Percentiles rank a stretch among this genome's conserved stretches.
Conservation (phyloP, 2,329 filamentous ascomycete genomes). For the Cercospora zeae-maydis region DNA sequence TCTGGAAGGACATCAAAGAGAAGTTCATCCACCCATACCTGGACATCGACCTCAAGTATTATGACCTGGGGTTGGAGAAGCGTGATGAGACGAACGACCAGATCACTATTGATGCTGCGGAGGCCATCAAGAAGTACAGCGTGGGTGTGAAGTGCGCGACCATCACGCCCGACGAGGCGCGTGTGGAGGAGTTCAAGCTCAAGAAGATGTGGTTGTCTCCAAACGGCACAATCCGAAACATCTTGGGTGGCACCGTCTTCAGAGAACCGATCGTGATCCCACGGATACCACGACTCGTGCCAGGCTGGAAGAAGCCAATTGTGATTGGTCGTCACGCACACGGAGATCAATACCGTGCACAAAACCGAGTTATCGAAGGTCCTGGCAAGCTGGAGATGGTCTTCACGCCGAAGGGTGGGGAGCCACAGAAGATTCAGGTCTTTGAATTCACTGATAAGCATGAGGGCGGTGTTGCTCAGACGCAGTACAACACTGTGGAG, state of each 20-base stretch:
- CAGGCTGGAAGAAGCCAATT: slow-evolving; percentile 98
- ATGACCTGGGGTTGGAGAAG: slow-evolving; percentile 71
- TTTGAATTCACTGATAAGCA: slow-evolving; percentile 76
- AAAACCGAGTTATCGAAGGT: slow-evolving; percentile 79
- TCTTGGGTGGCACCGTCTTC: slow-evolving; percentile 90
- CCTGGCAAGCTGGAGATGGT: slow-evolving; percentile 91
- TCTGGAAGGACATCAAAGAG: slow-evolving; percentile 99
- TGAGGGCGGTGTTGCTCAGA: slow-evolving; percentile 78
- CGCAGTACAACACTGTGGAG: slow-evolving; percentile 97
- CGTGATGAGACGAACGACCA: slow-evolving; percentile 94
- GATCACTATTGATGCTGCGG: slow-evolving; percentile 90
- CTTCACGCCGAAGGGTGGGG: slow-evolving; percentile 76
- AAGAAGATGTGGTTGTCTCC: slow-evolving; percentile 99
- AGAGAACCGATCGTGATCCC: slow-evolving; percentile 97
- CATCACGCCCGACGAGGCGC: slow-evolving; percentile 94
- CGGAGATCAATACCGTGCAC: slow-evolving; percentile 97
- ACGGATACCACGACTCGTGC: slow-evolving; percentile 85
- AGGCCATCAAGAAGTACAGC: slow-evolving; percentile 98
- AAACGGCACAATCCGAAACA: slow-evolving; percentile 78
- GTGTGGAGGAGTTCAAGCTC: slow-evolving; percentile 96
- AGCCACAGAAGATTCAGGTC: slow-evolving; percentile 83
- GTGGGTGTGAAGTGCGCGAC: slow-evolving; percentile 99
- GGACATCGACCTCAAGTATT: slow-evolving; percentile 85
- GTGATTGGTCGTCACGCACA: slow-evolving; percentile 98
- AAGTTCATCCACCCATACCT: slow-evolving; percentile 97